phyloP scores from a whole-genome alignment of 164 flowering plant species.

The Annona cherimola region DNA sequence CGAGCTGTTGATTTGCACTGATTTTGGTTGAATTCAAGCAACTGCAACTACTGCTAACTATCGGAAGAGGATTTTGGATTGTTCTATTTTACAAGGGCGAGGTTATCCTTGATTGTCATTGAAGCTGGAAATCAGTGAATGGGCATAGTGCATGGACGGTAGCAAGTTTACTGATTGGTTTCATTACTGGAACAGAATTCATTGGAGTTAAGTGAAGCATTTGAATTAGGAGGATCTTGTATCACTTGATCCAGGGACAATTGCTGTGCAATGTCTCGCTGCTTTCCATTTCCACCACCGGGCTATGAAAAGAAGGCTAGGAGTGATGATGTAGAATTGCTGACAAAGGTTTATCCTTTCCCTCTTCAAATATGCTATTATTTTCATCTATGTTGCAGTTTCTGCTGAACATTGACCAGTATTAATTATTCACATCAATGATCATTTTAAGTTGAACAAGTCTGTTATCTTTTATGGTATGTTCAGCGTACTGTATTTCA shows the following conservation, averaged over 20 bases:
- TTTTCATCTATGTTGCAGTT: background rate
- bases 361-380: background rate
- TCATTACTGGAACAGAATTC: conserved; percentile 37
- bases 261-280: conserved; percentile 87
- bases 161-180: conserved; percentile 52
- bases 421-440: background rate
- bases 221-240: conserved; percentile 19
- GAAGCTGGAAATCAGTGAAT: conserved; percentile 64
- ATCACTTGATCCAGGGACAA: conserved; percentile 16
- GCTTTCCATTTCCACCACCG: conserved; percentile 98
- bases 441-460: background rate
- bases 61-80: background rate
- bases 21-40: background rate
- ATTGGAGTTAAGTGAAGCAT: conserved; percentile 30
- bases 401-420: background rate
- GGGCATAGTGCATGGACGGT: conserved; percentile 86
- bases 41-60: background rate
- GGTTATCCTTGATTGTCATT: conserved; percentile 29
- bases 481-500: background rate
- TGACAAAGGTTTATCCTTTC: background rate
- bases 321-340: conserved; percentile 45
- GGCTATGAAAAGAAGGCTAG: conserved; percentile 82
- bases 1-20: background rate
- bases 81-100: background rate
- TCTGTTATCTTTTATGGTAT: background rate